Percentiles rank a stretch among this genome's conserved stretches.
phyloP scores from a whole-genome alignment of 169 alveolate genomes.

The Plasmodium cynomolgi region DNA sequence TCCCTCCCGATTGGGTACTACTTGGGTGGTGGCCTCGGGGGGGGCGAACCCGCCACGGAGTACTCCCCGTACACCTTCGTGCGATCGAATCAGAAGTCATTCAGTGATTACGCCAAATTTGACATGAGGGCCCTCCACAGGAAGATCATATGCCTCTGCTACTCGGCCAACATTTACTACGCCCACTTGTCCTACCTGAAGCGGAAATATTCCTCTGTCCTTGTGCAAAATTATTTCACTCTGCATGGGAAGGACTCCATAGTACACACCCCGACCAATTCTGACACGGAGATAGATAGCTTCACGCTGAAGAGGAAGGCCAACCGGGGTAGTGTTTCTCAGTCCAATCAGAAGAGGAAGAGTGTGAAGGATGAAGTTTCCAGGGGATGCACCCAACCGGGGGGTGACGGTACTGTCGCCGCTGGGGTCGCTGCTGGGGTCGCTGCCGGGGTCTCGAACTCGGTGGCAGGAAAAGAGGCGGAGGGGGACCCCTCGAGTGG shows the following conservation, averaged over 20 bases:
- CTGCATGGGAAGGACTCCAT: constrained; percentile 46
- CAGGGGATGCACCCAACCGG: not conserved
- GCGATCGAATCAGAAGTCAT: constrained; percentile 20
- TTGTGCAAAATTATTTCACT: constrained; percentile 12
- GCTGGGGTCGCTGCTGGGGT: not conserved
- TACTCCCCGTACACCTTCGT: constrained; percentile 62
- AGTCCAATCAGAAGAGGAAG: not conserved
- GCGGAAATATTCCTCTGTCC: constrained; percentile 18
- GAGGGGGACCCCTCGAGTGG: not conserved
- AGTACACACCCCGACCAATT: constrained; percentile 40
- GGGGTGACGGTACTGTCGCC: not conserved
- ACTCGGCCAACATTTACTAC: constrained; percentile 44
- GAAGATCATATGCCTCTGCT: constrained; percentile 47
- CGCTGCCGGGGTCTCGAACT: not conserved
- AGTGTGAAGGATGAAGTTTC: not conserved
- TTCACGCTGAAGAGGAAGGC: constrained; percentile 25
- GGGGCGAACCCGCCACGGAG: not conserved
- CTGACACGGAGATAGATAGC: not conserved
- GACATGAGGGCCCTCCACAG: constrained; percentile 34
- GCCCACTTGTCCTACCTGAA: constrained; percentile 20
- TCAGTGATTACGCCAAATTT: not conserved
- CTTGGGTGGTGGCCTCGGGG: not conserved
- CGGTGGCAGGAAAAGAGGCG: not conserved
- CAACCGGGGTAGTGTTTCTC: not conserved
- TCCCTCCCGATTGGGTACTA: constrained; percentile 52